Base-by-base conservation (phyloP, 345 rosid species). In the Moricandia moricandioides region DNA sequence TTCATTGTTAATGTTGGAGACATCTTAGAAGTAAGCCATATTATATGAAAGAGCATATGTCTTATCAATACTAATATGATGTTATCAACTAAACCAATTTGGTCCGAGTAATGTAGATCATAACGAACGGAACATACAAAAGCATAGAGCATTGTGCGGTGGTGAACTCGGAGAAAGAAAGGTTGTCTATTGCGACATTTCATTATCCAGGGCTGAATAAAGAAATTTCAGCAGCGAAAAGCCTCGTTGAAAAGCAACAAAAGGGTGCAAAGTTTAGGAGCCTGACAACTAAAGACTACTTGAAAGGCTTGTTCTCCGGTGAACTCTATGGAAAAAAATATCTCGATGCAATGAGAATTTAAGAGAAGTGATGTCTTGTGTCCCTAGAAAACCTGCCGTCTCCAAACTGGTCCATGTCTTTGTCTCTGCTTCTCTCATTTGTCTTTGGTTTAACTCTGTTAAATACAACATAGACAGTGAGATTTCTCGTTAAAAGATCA, bases 1-100 rank as follows among this genome's bases (percentile, higher is more conserved):
- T 85, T 89, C 51, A 58, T 86, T 10, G 72, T 89, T 78, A 87
- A 89, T 58, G 29, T 87, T n/a, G 91, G 88, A 4, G 90, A 89
- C 67, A 8, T 76, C 4, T 30, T 82, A 18, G 84, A 82, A 82
- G 87, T 82, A 69, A 59, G 47, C 33, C 72, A 14, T 73, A 65
- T 14, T 65, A 51, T 11, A 11, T 65, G 5, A 58, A 10, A 62
- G 2, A 14, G 10, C n/a, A n/a, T 21, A 70, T 16, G 43, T 40
- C 43, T 11, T n/a, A n/a, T n/a, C n/a, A n/a, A n/a, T n/a, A n/a
- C n/a, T n/a, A n/a, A n/a, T n/a, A n/a, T 47, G 27, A 10, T 55
- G 13, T n/a, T n/a, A n/a, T n/a, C n/a, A 56, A 56, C 8, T 55
- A 55, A 55, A 14, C 3, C 8, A 24, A 10, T 55, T 11, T 11